Evolutionary conservation across 768 basidiomycete genomes (phyloP).

Genomic region (Serendipita sp.): DNA sequence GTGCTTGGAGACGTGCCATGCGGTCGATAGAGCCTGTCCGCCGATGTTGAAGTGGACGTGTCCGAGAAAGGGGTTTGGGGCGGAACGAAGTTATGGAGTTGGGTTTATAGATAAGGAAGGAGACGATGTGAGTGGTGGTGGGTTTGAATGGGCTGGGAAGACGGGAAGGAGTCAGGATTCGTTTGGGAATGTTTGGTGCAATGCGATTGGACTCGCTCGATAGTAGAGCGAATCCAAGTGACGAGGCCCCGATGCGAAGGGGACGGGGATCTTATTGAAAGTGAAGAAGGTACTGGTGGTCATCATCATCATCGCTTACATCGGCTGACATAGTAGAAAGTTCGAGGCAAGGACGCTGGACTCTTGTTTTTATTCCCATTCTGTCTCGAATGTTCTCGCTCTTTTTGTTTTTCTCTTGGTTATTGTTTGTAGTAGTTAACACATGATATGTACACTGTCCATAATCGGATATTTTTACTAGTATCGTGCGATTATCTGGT

Average conservation of each 20-base stretch:
- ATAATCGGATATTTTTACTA: too few species aligned
- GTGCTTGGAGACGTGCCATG: constrained; percentile 62
- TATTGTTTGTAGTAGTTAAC: too few species aligned
- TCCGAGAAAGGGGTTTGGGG: constrained; percentile 44
- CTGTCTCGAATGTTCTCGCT: too few species aligned
- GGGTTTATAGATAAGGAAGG: constrained; percentile 41
- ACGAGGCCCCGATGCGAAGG: background rate
- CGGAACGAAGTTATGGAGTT: constrained; percentile 53
- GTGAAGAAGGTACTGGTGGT: too few species aligned
- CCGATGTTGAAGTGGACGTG: constrained; percentile 54
- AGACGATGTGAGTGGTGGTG: constrained; percentile 14
- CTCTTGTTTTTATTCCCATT: too few species aligned
- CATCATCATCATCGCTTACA: too few species aligned
- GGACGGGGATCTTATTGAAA: too few species aligned
- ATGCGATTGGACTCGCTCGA: constrained; percentile 8
- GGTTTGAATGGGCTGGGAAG: constrained; percentile 30
- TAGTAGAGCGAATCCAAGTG: background rate
- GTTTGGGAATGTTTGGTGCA: constrained; percentile 61
- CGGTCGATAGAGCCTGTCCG: constrained; percentile 63
- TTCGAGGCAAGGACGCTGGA: too few species aligned
- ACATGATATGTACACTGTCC: too few species aligned
- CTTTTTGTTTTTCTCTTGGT: too few species aligned
- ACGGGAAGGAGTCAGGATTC: constrained; percentile 43
- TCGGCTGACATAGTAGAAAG: too few species aligned
- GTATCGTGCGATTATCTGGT: too few species aligned